Evolutionary conservation across 2,329 filamentous ascomycete species (phyloP).

Genomic region (Diaporthe citrichinensis): DNA sequence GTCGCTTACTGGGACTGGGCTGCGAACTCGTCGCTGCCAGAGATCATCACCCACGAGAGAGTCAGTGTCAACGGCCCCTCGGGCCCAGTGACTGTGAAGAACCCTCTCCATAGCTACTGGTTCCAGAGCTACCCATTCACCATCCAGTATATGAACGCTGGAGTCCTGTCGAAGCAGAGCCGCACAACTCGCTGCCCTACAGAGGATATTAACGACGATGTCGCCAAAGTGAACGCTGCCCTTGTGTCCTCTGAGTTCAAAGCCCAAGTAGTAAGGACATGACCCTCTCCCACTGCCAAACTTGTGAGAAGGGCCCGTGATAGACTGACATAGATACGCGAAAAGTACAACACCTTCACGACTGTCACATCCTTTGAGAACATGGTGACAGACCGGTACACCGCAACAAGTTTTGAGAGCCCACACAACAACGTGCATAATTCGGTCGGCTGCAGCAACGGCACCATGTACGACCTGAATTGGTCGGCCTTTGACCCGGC

Average conservation of each 20-base stretch:
- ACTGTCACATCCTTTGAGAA: constrained; percentile 54
- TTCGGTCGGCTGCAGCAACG: constrained; percentile 52
- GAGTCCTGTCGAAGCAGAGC: constrained; percentile 47
- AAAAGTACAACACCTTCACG: constrained; percentile 59
- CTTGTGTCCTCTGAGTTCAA: constrained; percentile 54
- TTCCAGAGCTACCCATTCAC: constrained; percentile 61
- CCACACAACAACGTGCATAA: constrained; percentile 61
- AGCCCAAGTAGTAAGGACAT: constrained; percentile 56
- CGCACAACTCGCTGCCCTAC: constrained; percentile 58
- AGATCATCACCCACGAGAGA: constrained; percentile 50
- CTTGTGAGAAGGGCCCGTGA: neutral
- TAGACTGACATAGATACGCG: constrained; percentile 9
- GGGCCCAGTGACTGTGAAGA: constrained; percentile 52
- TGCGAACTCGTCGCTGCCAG: constrained; percentile 57
- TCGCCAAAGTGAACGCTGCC: constrained; percentile 54
- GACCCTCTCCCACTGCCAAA: neutral
- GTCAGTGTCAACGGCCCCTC: constrained; percentile 45
- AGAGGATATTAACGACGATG: constrained; percentile 54
- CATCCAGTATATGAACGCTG: constrained; percentile 45
- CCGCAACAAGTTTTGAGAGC: constrained; percentile 58
- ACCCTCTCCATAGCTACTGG: constrained; percentile 67
- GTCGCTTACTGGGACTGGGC: constrained; percentile 71
- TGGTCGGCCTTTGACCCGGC: constrained; percentile 62
- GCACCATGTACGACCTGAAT: constrained; percentile 54
- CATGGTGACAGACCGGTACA: constrained; percentile 57